Percentiles rank a stretch among this genome's conserved stretches.
phyloP scores from a whole-genome alignment of 192 early-diverging fungal species.

The Backusella psychrophila region DNA sequence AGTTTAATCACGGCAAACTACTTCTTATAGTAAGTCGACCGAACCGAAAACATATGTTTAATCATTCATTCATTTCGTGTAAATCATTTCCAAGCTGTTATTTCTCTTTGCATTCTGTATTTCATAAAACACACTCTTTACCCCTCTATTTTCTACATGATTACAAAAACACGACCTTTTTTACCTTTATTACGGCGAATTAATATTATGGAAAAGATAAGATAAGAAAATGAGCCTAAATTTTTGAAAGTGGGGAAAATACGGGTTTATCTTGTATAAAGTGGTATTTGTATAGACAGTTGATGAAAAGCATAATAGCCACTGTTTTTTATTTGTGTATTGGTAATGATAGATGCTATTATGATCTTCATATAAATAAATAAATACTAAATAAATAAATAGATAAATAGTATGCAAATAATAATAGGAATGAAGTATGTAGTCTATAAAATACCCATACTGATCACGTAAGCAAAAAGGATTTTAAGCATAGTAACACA shows the following conservation, averaged over 20 bases:
- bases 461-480: background rate
- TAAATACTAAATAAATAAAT: background rate
- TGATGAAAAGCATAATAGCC: background rate
- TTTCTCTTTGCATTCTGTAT: background rate
- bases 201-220: background rate
- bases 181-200: background rate
- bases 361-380: background rate
- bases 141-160: background rate
- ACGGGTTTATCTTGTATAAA: constrained; percentile 1
- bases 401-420: background rate
- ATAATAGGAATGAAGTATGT: background rate
- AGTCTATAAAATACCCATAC: background rate
- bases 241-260: background rate
- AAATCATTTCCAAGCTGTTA: background rate
- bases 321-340: background rate
- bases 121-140: background rate
- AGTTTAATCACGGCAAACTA: background rate
- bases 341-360: background rate
- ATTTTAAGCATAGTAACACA: background rate
- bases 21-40: background rate
- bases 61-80: background rate
- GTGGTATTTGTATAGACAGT: background rate
- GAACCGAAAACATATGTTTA: background rate
- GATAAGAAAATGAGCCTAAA: constrained; percentile 1
- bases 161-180: background rate